Base-by-base conservation (phyloP, 2,329 filamentous ascomycete species). In the Aspergillus floridensis region DNA sequence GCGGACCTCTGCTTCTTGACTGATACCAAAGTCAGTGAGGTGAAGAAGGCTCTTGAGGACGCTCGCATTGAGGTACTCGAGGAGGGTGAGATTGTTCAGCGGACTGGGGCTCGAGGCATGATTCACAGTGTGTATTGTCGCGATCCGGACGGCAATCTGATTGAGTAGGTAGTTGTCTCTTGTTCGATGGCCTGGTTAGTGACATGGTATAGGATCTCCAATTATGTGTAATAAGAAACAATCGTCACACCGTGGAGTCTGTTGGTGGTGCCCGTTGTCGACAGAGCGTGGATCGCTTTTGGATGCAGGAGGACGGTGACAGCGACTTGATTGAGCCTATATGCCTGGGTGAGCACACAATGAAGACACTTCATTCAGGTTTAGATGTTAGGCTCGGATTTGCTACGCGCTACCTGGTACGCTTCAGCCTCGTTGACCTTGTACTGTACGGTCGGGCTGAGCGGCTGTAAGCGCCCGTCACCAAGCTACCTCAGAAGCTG, bases 1-100 rank as follows among this genome's bases (percentile, higher is more conserved):
- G 84, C 80, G 11, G 85, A 88, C 67, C 60, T 88, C 35, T 87
- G 85, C 66, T 88, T 88, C 57, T 68, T 88, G 29, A 79, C 85
- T 0, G 74, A 83, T 5, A 78, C 81, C 8, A 74, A 79, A 5
- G 77, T 87, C 2, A 77, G 81, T 2, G 70, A 75, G 0, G 77
- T 86, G 4, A 67, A 80, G n/a, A 59, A 70, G 4, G 68, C 66
- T 21, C 66, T 67, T 1, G 76, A 84, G 54, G 68, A 77, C 14
- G 72, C 68, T 2, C 77, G 75, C 35, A 75, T 86, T 1, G 74
- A 82, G 61, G 80, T 70, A 38, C 64, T 73, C 16, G 82, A 86
- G 59, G 82, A 80, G 1, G 79, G 76, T 0, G 68, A 79, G 49
- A 75, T 85, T 11, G 84, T 87, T 4, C 69, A 76, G 12, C 74